phyloP scores from a whole-genome alignment of 225 moss, liverwort and hornwort genomes.

The Marchantia polymorpha region DNA sequence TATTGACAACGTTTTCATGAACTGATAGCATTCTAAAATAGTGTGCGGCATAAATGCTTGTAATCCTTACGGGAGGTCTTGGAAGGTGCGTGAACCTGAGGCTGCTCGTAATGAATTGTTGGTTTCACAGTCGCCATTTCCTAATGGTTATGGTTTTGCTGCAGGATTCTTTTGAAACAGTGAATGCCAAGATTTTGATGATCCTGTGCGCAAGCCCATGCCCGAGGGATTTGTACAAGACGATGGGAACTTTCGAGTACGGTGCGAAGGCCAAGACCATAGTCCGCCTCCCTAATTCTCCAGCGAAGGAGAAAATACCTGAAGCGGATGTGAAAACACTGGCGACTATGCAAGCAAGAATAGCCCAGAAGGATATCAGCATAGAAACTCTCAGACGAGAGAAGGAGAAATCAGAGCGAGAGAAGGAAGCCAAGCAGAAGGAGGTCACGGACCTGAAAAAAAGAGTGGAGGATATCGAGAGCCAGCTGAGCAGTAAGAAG shows the following conservation, averaged over 20 bases:
- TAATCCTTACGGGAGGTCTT: too few species aligned
- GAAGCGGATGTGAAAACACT: constrained; percentile 55
- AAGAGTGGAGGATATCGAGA: constrained; percentile 57
- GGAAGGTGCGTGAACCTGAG: background rate
- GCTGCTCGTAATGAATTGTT: too few species aligned
- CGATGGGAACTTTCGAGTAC: constrained; percentile 75
- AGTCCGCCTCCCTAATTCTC: constrained; percentile 73
- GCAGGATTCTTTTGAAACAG: constrained; percentile 90
- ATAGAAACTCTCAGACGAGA: constrained; percentile 63
- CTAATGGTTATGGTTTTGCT: background rate
- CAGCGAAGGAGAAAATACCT: constrained; percentile 61
- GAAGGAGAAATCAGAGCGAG: constrained; percentile 46
- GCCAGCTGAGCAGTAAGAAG: constrained; percentile 19
- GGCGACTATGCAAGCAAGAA: constrained; percentile 58
- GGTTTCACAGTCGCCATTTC: too few species aligned
- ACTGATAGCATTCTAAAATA: background rate
- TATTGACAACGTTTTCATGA: constrained; percentile 11
- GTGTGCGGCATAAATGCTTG: background rate
- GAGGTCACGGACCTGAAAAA: constrained; percentile 53
- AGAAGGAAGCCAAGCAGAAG: constrained; percentile 42
- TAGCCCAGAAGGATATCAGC: constrained; percentile 64
- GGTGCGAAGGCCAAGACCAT: constrained; percentile 94
- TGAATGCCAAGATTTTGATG: constrained; percentile 84
- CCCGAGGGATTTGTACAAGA: constrained; percentile 72
- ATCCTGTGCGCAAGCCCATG: constrained; percentile 82